Evolutionary conservation across 176 grass and related monocot genomes (phyloP), one percentile per base, ranked within the genome.

Genomic region (Elaeis guineensis): DNA sequence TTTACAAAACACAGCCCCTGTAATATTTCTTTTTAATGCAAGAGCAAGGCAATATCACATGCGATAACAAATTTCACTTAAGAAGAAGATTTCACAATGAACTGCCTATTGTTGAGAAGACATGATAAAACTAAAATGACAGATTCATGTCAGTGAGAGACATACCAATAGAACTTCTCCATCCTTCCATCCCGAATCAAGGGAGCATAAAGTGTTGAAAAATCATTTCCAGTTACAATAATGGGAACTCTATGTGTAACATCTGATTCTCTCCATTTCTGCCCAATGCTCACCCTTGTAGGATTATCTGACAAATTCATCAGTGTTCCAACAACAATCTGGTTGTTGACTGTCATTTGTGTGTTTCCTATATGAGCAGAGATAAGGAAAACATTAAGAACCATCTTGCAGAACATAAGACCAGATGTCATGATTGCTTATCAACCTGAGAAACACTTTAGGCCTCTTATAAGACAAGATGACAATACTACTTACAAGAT

Each of bases 271-370:
- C 84, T 85, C 92, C 92, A 91, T 61, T 88, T 83, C 66, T 91
- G 87, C 4, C 87, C 84, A 0, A 88, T 82, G 81, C 92, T 97
- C 23, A 97, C 92, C 67, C 87, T 97, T 32, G 61, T 91, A 48
- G 87, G 92, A 79, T 91, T 97, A 75, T 91, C 92, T 58, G 80
- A 83, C 73, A 97, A 78, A 44, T 97, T 97, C 92, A 97, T 97
- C 68, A 91, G 83, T 15, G 92, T 97, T 71, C 87, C 87, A 18
- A 80, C 81, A 51, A 83, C 87, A 26, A 97, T 97, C 82, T 97
- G 92, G 54, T 91, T 97, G 74, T 97, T 97, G 48, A 97, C 84
- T 15, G 87, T 97, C 87, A 91, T 91, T 72, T 97, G 92, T 20
- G 92, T 91, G 70, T 97, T 91, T 77, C 92, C 87, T 44, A 44